phyloP scores from a whole-genome alignment of 805 yeast genomes.

The Sugiyamaella mastotermitis region DNA sequence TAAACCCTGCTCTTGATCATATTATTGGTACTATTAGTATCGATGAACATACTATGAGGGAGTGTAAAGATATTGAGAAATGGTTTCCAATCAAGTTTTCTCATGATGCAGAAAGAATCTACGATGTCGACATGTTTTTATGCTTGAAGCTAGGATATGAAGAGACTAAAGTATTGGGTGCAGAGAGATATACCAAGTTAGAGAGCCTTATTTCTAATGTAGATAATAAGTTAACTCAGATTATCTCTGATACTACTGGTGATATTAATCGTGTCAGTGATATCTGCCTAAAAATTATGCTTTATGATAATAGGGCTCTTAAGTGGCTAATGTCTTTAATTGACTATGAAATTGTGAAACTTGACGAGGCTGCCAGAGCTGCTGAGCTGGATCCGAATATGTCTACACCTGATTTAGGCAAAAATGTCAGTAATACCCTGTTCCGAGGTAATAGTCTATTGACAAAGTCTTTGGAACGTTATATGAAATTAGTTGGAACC shows the following conservation, averaged over 20 bases:
- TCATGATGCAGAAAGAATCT: conserved; percentile 10
- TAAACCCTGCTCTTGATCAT: conserved; percentile 32
- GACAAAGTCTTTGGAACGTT: conserved; percentile 74
- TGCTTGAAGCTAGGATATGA: conserved; percentile 23
- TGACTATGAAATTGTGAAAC: conserved; percentile 49
- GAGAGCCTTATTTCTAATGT: conserved; percentile 47
- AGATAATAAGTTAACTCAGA: conserved; percentile 29
- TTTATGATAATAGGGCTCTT: conserved; percentile 59
- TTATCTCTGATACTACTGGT: conserved; percentile 33
- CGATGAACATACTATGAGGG: conserved; percentile 15
- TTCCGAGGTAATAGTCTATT: conserved; percentile 84
- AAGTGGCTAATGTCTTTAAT: conserved; percentile 69
- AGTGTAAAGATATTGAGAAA: conserved; percentile 19
- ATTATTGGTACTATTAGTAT: conserved; percentile 47
- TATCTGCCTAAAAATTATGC: conserved; percentile 65
- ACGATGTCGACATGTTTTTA: conserved; percentile 21
- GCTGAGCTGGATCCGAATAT: conserved; percentile 1
- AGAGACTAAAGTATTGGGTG: conserved; percentile 38
- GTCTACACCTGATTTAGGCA: conserved; percentile 2
- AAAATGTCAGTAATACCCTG: conserved; percentile 49
- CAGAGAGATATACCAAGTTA: conserved; percentile 52
- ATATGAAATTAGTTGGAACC: conserved; percentile 69
- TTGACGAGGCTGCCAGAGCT: conserved; percentile 10
- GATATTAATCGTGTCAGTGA: conserved; percentile 23
- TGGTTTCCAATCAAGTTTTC: conserved; percentile 24